A percentile compares a stretch with the other conserved stretches of the same genome.
These are phyloP conservation scores for Ananas comosus DNA, from an alignment of 176 grass and related monocot genomes.

Conservation along the genomic window DNA sequence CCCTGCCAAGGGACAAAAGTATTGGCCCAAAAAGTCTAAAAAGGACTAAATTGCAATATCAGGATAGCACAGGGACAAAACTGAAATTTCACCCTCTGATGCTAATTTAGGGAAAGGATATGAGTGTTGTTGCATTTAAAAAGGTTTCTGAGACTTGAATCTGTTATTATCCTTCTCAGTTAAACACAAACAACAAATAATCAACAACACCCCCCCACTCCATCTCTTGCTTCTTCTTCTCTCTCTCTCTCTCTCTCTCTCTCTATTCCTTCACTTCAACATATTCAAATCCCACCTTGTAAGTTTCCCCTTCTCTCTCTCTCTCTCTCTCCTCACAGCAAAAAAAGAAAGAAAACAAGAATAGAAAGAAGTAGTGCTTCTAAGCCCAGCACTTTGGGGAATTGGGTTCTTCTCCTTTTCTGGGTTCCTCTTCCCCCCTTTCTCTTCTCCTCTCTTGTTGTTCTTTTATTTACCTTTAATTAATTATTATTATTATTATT, in stretches of 20 bases:
- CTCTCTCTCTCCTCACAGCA: background rate
- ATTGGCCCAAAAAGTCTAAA: too few species aligned
- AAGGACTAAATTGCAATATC: too few species aligned
- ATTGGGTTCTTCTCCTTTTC: slow-evolving; percentile 7
- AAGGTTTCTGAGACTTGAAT: background rate
- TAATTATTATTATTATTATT: too few species aligned
- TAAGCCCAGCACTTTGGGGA: background rate
- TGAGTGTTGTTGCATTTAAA: too few species aligned
- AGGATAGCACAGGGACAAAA: too few species aligned
- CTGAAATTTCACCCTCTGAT: too few species aligned
- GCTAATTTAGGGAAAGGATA: too few species aligned
- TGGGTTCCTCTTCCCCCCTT: slow-evolving; percentile 15
- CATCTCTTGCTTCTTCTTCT: slow-evolving; percentile 8
- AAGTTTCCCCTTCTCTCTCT: slow-evolving; percentile 32
- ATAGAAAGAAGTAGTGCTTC: too few species aligned
- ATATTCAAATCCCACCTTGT: slow-evolving; percentile 49
- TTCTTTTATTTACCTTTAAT: background rate
- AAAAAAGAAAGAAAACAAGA: background rate
- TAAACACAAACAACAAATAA: too few species aligned
- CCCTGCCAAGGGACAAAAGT: too few species aligned
- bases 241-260: slow-evolving; percentile 12
- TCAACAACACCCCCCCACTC: slow-evolving; percentile 3
- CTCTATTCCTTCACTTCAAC: slow-evolving; percentile 41
- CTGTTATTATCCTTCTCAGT: background rate
- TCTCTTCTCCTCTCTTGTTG: too few species aligned